Percentiles rank a stretch among this genome's conserved stretches.
phyloP scores from a whole-genome alignment of 495 filamentous ascomycete genomes.

The Lasiosphaeria miniovina region DNA sequence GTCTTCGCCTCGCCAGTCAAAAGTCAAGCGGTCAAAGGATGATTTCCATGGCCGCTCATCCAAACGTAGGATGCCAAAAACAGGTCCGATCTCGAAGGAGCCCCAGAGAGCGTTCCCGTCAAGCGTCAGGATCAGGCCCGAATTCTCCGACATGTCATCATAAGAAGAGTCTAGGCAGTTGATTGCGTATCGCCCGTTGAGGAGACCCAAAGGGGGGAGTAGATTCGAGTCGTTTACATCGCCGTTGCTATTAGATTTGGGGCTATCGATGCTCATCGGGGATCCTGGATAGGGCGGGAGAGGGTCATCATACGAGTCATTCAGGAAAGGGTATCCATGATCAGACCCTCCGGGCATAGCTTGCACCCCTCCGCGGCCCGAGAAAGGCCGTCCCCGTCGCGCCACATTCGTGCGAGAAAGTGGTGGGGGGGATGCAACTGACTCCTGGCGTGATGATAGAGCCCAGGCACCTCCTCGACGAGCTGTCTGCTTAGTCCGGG shows the following conservation, averaged over 20 bases:
- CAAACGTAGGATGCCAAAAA: constrained; percentile 29
- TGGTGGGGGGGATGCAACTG: background rate
- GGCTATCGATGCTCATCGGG: background rate
- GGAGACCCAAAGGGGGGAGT: constrained; percentile 31
- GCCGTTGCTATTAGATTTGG: background rate
- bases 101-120: constrained; percentile 35
- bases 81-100: constrained; percentile 28
- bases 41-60: constrained; percentile 29
- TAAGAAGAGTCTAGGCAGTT: constrained; percentile 16
- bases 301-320: constrained; percentile 3
- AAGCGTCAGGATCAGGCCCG: constrained; percentile 30
- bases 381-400: constrained; percentile 8
- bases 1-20: constrained; percentile 35
- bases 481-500: constrained; percentile 16
- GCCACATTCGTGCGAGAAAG: constrained; percentile 1
- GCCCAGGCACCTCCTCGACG: constrained; percentile 6
- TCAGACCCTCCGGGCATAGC: too few species aligned
- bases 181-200: constrained; percentile 47
- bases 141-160: constrained; percentile 14
- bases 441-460: background rate
- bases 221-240: constrained; percentile 6
- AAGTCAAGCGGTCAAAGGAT: constrained; percentile 15
- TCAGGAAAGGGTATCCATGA: too few species aligned
- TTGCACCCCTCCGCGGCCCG: constrained; percentile 1
- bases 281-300: constrained; percentile 27